Conservation (phyloP, 768 basidiomycete species). For the Amanita exitialis region DNA sequence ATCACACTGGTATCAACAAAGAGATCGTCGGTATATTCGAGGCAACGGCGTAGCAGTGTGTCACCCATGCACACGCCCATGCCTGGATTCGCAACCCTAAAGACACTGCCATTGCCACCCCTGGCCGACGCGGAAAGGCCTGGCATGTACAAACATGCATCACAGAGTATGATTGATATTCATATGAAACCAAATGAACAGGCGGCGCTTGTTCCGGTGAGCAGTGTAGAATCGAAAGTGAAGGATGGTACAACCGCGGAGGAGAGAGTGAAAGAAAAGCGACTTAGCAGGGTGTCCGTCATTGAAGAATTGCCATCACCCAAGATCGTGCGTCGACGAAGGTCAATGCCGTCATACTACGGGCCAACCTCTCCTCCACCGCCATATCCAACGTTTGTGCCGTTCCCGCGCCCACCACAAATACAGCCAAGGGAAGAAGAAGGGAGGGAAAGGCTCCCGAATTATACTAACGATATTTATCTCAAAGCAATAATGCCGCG, state of each 20-base stretch:
- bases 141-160: conserved; percentile 47
- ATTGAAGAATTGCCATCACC: conserved; percentile 21
- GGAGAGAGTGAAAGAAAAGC: conserved; percentile 14
- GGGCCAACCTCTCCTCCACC: conserved; percentile 48
- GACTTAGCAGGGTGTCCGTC: conserved; percentile 20
- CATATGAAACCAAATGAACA: conserved; percentile 21
- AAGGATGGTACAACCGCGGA: conserved; percentile 2
- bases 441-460: conserved; percentile 70
- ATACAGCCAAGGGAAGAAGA: conserved; percentile 67
- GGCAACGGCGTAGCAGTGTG: background rate
- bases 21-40: background rate
- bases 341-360: conserved; percentile 64
- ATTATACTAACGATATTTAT: conserved; percentile 75
- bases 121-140: conserved; percentile 16
- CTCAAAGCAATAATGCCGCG: conserved; percentile 75
- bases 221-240: conserved; percentile 10
- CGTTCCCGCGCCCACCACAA: conserved; percentile 1
- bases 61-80: background rate
- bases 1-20: background rate
- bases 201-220: conserved; percentile 7
- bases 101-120: conserved; percentile 1
- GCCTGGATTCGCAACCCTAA: background rate
- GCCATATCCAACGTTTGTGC: conserved; percentile 44
- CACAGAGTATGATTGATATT: conserved; percentile 58
- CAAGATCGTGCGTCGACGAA: conserved; percentile 42